phyloP scores from a whole-genome alignment of 257 asterid species.

The Solanum appendiculatum region DNA sequence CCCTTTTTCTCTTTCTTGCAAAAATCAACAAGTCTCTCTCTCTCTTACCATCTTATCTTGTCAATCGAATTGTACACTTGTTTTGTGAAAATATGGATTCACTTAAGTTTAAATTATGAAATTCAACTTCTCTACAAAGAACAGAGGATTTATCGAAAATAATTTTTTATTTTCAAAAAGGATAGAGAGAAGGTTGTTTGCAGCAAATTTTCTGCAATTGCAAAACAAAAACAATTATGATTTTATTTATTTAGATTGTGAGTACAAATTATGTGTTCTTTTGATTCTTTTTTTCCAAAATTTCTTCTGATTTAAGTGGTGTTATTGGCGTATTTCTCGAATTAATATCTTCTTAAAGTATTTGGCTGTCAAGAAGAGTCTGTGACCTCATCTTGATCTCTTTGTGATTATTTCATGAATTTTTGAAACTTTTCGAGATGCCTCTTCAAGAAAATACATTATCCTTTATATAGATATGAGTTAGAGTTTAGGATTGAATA shows the following conservation, averaged over 20 bases:
- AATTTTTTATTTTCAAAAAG: not conserved
- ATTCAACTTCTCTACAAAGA: not conserved
- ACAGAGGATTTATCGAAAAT: not conserved
- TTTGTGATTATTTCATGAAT: not conserved
- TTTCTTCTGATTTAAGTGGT: not conserved
- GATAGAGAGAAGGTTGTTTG: not conserved
- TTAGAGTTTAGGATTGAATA: too few relatives aligned
- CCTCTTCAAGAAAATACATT: too few relatives aligned
- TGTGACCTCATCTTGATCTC: not conserved
- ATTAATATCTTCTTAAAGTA: too few relatives aligned
- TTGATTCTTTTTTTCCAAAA: too few relatives aligned
- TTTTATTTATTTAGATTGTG: too few relatives aligned
- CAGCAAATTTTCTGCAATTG: too few relatives aligned
- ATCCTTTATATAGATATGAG: too few relatives aligned
- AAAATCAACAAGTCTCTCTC: not conserved
- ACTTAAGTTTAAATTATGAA: not conserved
- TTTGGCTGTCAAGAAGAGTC: too few relatives aligned
- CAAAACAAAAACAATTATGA: too few relatives aligned
- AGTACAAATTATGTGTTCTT: too few relatives aligned
- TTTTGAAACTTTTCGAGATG: fast-evolving
- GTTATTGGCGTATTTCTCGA: not conserved
- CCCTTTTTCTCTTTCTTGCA: not conserved
- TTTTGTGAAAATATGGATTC: not conserved
- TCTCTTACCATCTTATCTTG: not conserved
- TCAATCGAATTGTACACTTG: not conserved